phyloP scores from a whole-genome alignment of 176 grass and related monocot species.

The Cocos nucifera region DNA sequence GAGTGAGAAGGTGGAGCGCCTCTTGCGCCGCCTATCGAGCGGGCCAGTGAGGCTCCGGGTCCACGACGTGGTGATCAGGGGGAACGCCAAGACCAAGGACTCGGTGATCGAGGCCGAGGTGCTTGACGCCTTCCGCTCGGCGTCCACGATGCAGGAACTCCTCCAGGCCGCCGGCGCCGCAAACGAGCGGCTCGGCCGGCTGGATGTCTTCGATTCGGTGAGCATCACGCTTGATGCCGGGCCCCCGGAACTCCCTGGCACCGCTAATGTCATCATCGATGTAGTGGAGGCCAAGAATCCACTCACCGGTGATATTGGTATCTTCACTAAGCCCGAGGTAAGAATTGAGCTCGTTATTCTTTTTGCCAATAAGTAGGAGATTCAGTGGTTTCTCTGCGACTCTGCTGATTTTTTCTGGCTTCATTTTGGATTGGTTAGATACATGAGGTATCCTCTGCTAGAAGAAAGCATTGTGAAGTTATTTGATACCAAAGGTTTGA shows the following conservation, averaged over 20 bases:
- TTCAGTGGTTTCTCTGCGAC: no score
- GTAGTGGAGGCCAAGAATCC: slow-evolving; percentile 53
- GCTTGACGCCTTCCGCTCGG: slow-evolving; percentile 44
- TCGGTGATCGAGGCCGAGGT: slow-evolving; percentile 83
- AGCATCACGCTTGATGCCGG: slow-evolving; percentile 82
- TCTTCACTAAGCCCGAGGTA: slow-evolving; percentile 82
- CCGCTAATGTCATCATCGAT: slow-evolving; percentile 80
- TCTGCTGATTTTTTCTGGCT: no score
- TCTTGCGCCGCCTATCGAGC: slow-evolving; percentile 40
- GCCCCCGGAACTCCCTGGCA: slow-evolving; percentile 76
- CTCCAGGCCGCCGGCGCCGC: slow-evolving; percentile 50
- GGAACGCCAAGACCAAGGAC: slow-evolving; percentile 74
- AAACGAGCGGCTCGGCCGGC: slow-evolving; percentile 41
- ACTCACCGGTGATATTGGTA: slow-evolving; percentile 46
- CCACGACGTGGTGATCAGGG: slow-evolving; percentile 85
- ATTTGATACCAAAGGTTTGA: no score
- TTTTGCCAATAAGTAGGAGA: no score
- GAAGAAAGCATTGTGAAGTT: no score
- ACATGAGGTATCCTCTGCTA: no score
- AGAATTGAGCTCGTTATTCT: not conserved
- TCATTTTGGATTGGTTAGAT: no score
- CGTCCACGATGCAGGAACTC: slow-evolving; percentile 67
- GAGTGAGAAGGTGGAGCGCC: slow-evolving; percentile 39
- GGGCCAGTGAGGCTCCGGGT: slow-evolving; percentile 56
- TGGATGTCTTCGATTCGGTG: slow-evolving; percentile 80